phyloP scores from a whole-genome alignment of 108 stramenopile species.

The Cyclostephanos tholiformis region DNA sequence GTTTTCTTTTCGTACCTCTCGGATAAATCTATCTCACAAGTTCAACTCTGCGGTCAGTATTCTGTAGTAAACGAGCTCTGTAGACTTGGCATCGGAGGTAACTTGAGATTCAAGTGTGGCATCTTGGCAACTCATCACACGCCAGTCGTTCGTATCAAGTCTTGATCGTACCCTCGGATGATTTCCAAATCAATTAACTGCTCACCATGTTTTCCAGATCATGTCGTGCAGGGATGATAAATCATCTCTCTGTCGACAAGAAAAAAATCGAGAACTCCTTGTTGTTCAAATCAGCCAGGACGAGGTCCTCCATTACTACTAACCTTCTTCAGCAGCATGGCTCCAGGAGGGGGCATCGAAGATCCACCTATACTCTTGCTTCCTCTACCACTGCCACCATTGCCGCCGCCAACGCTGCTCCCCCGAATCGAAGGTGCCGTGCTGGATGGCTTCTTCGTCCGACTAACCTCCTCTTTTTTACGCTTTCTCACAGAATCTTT shows the following conservation, averaged over 20 bases:
- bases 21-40: background rate
- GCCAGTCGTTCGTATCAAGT: background rate
- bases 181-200: background rate
- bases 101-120: background rate
- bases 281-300: slow-evolving; percentile 17
- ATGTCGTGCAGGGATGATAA: background rate
- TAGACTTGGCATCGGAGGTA: background rate
- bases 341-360: slow-evolving; percentile 38
- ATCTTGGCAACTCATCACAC: background rate
- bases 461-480: slow-evolving; percentile 24
- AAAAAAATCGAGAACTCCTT: background rate
- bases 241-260: background rate
- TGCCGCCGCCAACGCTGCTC: background rate
- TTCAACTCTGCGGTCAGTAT: background rate
- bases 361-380: background rate
- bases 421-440: background rate
- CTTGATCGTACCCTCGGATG: background rate
- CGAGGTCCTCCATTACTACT: slow-evolving; percentile 9
- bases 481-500: slow-evolving; percentile 25
- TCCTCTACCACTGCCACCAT: slow-evolving; percentile 7
- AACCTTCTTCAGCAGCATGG: slow-evolving; percentile 37
- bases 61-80: too few species aligned
- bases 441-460: slow-evolving; percentile 12
- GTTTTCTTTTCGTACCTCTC: background rate
- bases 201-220: background rate